Conservation (phyloP, 2,329 filamentous ascomycete genomes). For the Aspergillus fumigatus region DNA sequence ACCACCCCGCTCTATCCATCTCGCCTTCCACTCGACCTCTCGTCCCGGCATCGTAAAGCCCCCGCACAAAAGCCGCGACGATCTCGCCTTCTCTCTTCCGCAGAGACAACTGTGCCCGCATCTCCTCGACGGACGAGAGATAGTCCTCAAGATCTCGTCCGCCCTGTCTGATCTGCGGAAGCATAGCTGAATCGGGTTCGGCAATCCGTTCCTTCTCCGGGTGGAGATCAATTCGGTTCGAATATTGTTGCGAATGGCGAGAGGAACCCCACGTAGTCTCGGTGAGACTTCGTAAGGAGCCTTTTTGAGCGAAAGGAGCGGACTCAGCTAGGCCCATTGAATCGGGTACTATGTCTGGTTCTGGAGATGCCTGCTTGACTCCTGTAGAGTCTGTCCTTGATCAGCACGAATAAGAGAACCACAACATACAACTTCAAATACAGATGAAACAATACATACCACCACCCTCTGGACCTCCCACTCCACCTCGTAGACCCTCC, state of each 20-base stretch:
- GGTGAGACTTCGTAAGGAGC: slow-evolving; percentile 2
- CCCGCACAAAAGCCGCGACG: slow-evolving; percentile 29
- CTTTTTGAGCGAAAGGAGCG: not conserved
- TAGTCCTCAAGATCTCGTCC: slow-evolving; percentile 21
- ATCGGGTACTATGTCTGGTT: slow-evolving; percentile 11
- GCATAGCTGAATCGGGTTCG: not conserved
- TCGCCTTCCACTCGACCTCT: slow-evolving; percentile 16
- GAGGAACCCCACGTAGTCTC: slow-evolving; percentile 12
- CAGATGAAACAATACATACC: not conserved
- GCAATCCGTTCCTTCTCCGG: not conserved
- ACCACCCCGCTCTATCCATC: slow-evolving; percentile 22
- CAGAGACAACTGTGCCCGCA: slow-evolving; percentile 14
- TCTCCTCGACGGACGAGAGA: slow-evolving; percentile 17
- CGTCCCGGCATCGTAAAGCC: slow-evolving; percentile 19
- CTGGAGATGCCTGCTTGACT: not conserved
- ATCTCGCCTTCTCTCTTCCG: slow-evolving; percentile 17
- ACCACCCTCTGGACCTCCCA: not conserved
- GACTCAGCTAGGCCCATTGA: slow-evolving; percentile 7
- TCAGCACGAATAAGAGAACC: not conserved
- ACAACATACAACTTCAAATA: no score
- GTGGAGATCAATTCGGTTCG: not conserved
- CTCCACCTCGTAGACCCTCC: not conserved
- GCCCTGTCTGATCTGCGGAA: slow-evolving; percentile 17
- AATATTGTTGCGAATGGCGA: not conserved
- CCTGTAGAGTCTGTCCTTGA: not conserved